A percentile compares a stretch with the other conserved stretches of the same genome.
Conservation (phyloP, 2,329 filamentous ascomycete species). For the Knoxdaviesia proteae region DNA sequence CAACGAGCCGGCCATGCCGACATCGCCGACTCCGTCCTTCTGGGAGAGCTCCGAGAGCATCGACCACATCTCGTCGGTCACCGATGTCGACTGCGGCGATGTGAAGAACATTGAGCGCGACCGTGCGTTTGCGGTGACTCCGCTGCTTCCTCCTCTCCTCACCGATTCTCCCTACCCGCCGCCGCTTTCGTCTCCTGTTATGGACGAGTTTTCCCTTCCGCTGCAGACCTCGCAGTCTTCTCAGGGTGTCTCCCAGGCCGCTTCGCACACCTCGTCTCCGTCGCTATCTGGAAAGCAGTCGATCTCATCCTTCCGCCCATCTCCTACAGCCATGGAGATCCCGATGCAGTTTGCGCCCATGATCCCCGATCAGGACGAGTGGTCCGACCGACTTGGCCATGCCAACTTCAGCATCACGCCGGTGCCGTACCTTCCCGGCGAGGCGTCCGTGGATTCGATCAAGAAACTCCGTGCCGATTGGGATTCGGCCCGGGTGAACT, state of each 20-base stretch:
- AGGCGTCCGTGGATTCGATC: constrained; percentile 33
- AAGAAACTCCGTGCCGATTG: constrained; percentile 55
- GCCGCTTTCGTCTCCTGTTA: constrained; percentile 33
- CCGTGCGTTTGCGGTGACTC: constrained; percentile 51
- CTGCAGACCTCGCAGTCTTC: constrained; percentile 20
- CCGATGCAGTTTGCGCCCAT: constrained; percentile 34
- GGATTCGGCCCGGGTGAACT: constrained; percentile 67
- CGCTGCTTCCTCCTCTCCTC: constrained; percentile 66
- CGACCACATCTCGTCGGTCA: constrained; percentile 18
- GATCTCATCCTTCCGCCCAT: constrained; percentile 46
- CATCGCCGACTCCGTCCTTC: constrained; percentile 41
- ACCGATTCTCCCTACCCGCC: constrained; percentile 33
- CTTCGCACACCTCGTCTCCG: constrained; percentile 27
- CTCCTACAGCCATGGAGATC: constrained; percentile 37
- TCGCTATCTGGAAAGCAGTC: constrained; percentile 41
- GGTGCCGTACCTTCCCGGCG: constrained; percentile 52
- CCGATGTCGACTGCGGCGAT: constrained; percentile 22
- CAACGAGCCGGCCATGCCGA: constrained; percentile 32
- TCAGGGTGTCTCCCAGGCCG: constrained; percentile 13
- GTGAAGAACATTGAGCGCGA: constrained; percentile 23
- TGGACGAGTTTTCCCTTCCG: constrained; percentile 16
- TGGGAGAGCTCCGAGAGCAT: constrained; percentile 39
- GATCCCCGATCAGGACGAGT: constrained; percentile 50
- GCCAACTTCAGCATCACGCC: constrained; percentile 83
- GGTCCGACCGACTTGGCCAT: constrained; percentile 71